A percentile compares a stretch with the other conserved stretches of the same genome.
Conservation (phyloP, 257 asterid species). For the Plantago major region DNA sequence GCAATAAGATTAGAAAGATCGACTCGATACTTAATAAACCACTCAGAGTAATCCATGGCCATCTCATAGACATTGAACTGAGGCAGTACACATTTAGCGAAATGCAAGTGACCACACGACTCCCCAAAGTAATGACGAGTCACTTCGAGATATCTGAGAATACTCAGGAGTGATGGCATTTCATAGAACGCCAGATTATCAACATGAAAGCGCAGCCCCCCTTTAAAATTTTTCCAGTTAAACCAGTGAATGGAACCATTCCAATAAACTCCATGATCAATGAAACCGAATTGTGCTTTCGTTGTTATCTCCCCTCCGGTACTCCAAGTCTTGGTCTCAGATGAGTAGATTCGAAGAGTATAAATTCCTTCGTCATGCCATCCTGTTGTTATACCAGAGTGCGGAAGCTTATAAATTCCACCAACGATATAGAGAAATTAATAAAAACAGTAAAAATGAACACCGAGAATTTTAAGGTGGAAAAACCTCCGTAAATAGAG, state of each 20-base stretch:
- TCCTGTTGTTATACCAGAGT: no score
- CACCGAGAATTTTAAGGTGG: no score
- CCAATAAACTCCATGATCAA: conserved; percentile 18
- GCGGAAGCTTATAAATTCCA: no score
- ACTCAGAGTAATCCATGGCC: conserved; percentile 22
- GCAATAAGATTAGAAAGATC: conserved; percentile 10
- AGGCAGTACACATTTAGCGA: neutral
- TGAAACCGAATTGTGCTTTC: no score
- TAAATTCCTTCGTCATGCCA: neutral
- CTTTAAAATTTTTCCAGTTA: neutral
- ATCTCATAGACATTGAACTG: conserved; percentile 20
- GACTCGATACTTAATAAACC: conserved; percentile 25
- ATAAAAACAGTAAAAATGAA: no score
- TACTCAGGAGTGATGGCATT: conserved; percentile 7
- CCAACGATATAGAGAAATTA: no score
- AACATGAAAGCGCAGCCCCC: neutral
- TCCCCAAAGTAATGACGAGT: conserved; percentile 20
- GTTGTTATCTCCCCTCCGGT: no score
- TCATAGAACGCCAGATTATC: neutral
- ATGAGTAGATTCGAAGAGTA: conserved; percentile 24
- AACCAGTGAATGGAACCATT: conserved; percentile 18
- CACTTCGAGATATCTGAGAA: neutral
- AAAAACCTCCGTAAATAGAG: no score
- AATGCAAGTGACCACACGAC: conserved; percentile 25
- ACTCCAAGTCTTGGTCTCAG: conserved; percentile 25